Conservation (phyloP, 2,329 filamentous ascomycete species). For the Cordyceps militaris region DNA sequence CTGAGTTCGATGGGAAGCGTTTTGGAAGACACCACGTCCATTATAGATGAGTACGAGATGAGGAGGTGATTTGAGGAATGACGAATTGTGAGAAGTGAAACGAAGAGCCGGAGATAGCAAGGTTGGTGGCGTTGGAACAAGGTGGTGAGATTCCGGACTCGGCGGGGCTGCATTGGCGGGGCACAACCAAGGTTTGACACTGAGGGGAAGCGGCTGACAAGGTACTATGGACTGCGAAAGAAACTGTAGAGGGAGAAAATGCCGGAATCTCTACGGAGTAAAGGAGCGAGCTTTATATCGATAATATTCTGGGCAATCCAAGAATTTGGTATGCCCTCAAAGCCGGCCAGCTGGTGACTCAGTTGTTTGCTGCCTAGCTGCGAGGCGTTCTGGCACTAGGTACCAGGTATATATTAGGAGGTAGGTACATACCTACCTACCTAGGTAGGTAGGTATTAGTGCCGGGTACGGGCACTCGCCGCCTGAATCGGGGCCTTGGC, state of each 20-base stretch:
- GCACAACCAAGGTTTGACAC: neutral
- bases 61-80: neutral
- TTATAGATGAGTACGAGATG: neutral
- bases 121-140: neutral
- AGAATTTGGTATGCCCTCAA: neutral
- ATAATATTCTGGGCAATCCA: neutral
- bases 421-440: neutral
- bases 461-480: neutral
- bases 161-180: slow-evolving; percentile 7
- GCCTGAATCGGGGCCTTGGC: neutral
- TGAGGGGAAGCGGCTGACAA: neutral
- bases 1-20: slow-evolving; percentile 41
- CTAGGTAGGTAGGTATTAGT: neutral
- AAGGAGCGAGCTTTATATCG: neutral
- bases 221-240: neutral
- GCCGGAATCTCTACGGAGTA: neutral
- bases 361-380: slow-evolving; percentile 2
- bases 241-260: neutral
- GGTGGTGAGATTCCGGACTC: slow-evolving; percentile 5
- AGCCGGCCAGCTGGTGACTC: neutral
- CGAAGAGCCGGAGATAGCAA: neutral
- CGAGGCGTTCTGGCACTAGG: neutral
- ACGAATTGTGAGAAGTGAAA: neutral
- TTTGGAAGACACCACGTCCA: slow-evolving; percentile 28
- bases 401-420: too few species aligned